These are phyloP conservation scores for Gyrodon lividus DNA, from an alignment of 768 basidiomycete species.

Conservation along the genomic window DNA sequence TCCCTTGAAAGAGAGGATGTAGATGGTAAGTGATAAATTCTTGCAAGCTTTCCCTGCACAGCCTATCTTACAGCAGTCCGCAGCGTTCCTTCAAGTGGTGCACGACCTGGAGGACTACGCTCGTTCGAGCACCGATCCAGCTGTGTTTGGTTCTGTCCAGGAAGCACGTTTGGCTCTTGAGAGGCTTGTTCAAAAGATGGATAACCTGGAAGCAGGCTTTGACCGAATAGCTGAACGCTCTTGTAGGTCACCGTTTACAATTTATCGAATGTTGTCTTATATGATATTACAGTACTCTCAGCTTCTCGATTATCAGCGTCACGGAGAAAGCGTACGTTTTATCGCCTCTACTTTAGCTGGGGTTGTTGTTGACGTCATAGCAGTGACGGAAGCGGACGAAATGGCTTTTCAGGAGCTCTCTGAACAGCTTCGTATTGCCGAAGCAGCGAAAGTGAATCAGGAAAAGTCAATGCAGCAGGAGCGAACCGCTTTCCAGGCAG, in stretches of 20 bases:
- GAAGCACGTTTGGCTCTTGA: conserved; percentile 64
- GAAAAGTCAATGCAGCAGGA: conserved; percentile 62
- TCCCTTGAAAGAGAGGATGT: conserved; percentile 69
- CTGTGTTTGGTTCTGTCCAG: conserved; percentile 53
- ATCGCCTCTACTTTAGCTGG: not conserved
- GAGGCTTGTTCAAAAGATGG: conserved; percentile 74
- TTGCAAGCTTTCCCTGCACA: too few species aligned
- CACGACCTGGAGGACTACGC: conserved; percentile 65
- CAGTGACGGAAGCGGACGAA: conserved; percentile 75
- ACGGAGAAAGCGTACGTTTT: conserved; percentile 65
- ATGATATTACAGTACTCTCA: conserved; percentile 58
- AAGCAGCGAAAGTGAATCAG: conserved; percentile 55
- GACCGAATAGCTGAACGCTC: conserved; percentile 86
- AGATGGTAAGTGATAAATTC: conserved; percentile 49
- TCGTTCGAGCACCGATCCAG: conserved; percentile 41
- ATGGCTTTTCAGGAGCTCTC: conserved; percentile 70
- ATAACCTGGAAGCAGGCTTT: conserved; percentile 74
- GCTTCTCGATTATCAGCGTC: conserved; percentile 68
- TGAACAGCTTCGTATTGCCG: conserved; percentile 60
- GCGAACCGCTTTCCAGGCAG: conserved; percentile 50
- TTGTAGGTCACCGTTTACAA: conserved; percentile 43
- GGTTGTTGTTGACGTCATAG: conserved; percentile 7
- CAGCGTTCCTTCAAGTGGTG: conserved; percentile 61
- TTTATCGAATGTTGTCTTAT: not conserved
- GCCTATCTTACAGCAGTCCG: conserved; percentile 11